These are phyloP conservation scores for Mastigamoeba balamuthi DNA, from an alignment of 78 protist species.

Conservation along the genomic window DNA sequence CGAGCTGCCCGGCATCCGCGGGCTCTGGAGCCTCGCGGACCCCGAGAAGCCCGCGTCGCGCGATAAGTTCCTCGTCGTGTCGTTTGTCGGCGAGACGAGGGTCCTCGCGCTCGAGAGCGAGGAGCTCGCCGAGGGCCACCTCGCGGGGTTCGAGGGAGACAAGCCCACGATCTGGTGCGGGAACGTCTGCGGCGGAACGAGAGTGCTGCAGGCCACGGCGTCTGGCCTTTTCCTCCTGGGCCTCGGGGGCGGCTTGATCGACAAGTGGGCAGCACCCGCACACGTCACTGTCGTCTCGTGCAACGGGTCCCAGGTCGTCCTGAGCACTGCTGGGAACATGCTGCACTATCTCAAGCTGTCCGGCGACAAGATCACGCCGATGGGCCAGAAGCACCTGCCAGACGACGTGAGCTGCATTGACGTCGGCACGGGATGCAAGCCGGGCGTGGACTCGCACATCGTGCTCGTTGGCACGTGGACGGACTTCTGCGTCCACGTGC, in stretches of 20 bases:
- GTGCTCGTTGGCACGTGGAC: slow-evolving; percentile 74
- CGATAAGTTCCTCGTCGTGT: slow-evolving; percentile 33
- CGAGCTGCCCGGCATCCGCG: slow-evolving; percentile 72
- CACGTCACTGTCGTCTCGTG: slow-evolving; percentile 30
- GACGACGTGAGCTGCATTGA: slow-evolving; percentile 69
- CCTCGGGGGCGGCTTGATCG: too few species aligned
- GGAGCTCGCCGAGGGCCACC: slow-evolving; percentile 59
- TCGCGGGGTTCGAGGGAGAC: slow-evolving; percentile 40
- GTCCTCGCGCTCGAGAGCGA: slow-evolving; percentile 53
- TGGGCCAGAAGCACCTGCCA: slow-evolving; percentile 5
- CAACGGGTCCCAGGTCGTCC: slow-evolving; percentile 26
- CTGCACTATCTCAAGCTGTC: slow-evolving; percentile 25
- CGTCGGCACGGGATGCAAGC: slow-evolving; percentile 16
- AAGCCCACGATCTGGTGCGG: slow-evolving; percentile 53
- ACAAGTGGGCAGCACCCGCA: slow-evolving; percentile 26
- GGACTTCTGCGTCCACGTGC: slow-evolving; percentile 39
- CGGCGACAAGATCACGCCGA: neutral
- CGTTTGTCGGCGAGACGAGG: slow-evolving; percentile 65
- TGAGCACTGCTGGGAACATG: slow-evolving; percentile 25
- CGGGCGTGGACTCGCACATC: neutral
- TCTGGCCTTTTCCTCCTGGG: neutral
- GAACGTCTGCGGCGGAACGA: neutral
- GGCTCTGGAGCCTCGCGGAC: slow-evolving; percentile 6
- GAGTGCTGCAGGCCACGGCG: slow-evolving; percentile 22
- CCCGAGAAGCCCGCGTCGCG: neutral